These are phyloP conservation scores for Bertia moriformis DNA, from an alignment of 2,329 filamentous ascomycete genomes.

Conservation along the genomic window DNA sequence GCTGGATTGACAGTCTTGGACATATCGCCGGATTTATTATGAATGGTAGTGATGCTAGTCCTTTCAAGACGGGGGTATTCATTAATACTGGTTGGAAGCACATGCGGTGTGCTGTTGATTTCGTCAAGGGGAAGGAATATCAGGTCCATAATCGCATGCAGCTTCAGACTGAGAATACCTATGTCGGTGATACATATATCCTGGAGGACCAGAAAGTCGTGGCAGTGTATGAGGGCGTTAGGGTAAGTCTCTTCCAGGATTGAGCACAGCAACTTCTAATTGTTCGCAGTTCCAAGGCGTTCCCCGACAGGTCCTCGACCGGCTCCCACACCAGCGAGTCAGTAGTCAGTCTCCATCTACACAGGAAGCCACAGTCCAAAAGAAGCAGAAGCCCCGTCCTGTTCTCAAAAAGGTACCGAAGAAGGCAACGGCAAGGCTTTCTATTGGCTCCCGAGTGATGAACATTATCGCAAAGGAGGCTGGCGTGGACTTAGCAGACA, in stretches of 20 bases:
- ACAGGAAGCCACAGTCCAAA: background rate
- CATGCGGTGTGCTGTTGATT: background rate
- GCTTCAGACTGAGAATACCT: background rate
- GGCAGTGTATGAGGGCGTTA: background rate
- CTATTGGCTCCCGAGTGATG: background rate
- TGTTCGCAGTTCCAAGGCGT: conserved; percentile 12
- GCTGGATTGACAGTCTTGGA: conserved; percentile 25
- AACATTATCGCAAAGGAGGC: conserved; percentile 6
- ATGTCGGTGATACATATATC: background rate
- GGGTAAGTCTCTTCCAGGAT: conserved; percentile 7
- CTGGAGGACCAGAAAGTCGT: background rate
- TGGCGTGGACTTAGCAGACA: conserved; percentile 5
- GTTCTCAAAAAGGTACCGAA: background rate
- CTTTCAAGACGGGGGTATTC: background rate
- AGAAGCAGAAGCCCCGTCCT: background rate
- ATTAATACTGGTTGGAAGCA: background rate
- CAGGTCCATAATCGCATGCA: background rate
- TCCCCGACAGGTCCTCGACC: conserved; percentile 6
- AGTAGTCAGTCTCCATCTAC: background rate
- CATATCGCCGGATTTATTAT: background rate
- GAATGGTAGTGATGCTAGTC: background rate
- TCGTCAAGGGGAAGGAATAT: background rate
- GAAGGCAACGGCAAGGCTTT: background rate
- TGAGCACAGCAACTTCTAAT: conserved; percentile 4
- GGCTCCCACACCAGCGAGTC: conserved; percentile 2